phyloP scores from a whole-genome alignment of 495 filamentous ascomycete species.

The Apiosordaria backusii region DNA sequence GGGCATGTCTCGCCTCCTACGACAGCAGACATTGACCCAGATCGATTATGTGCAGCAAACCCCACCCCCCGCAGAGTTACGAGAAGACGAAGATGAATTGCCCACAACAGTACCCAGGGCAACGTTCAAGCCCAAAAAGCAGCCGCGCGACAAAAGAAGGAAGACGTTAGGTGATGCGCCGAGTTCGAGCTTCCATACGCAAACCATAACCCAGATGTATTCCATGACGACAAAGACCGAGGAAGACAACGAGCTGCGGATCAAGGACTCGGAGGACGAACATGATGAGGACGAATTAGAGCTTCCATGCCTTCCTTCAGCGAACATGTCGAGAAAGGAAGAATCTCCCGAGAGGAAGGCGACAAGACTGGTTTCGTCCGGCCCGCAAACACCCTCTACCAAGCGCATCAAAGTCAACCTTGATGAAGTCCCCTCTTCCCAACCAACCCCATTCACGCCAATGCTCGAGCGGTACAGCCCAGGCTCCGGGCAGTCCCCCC shows the following conservation, averaged over 20 bases:
- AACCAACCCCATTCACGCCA: slow-evolving; percentile 36
- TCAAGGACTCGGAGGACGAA: slow-evolving; percentile 38
- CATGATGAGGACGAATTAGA: slow-evolving; percentile 13
- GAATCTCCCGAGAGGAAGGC: background rate
- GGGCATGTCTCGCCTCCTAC: slow-evolving; percentile 15
- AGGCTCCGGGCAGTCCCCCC: slow-evolving; percentile 32
- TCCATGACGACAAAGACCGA: slow-evolving; percentile 23
- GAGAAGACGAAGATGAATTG: slow-evolving; percentile 10
- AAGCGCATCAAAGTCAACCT: slow-evolving; percentile 33
- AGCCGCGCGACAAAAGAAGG: slow-evolving; percentile 20
- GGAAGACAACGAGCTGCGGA: slow-evolving; percentile 26
- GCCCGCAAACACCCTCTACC: background rate
- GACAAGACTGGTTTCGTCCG: background rate
- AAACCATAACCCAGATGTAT: slow-evolving; percentile 44
- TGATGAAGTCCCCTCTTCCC: slow-evolving; percentile 41
- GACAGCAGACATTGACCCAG: slow-evolving; percentile 51
- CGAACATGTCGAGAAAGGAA: background rate
- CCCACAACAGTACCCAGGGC: slow-evolving; percentile 11
- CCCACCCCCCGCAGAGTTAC: slow-evolving; percentile 11
- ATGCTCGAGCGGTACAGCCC: slow-evolving; percentile 29
- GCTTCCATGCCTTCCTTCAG: background rate
- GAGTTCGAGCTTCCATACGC: slow-evolving; percentile 40
- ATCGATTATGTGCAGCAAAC: slow-evolving; percentile 38
- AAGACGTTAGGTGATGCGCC: slow-evolving; percentile 45
- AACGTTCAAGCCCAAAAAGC: slow-evolving; percentile 12